Base-by-base conservation (phyloP, 2,329 filamentous ascomycete species). In the Drechslerella coelobrocha region DNA sequence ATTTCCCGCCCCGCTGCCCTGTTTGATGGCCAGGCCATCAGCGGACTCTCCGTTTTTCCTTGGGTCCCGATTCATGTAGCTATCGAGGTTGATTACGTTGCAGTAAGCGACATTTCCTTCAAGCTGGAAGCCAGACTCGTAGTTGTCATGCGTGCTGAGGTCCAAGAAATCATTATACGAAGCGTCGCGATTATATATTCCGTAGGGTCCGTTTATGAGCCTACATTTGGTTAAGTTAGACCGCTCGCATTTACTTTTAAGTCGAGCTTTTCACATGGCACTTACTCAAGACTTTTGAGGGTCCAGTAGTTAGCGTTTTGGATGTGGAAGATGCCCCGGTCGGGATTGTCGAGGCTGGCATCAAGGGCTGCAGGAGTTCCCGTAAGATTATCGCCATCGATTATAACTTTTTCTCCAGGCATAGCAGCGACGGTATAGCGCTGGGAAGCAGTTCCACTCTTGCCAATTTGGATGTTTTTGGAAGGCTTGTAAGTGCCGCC, bases 11-110 rank as follows among this genome's bases (percentile, higher is more conserved):
- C 82, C 82, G 0, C 75, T 77, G 5, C 82, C 82, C 47, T 81
- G 79, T 74, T 83, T 83, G 74, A 79, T 80, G 1, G 79, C 82
- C 47, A 83, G 81, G 0, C 82, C 82, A 57, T 83, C 82, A 8
- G 82, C 82, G 39, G 79, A 81, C 75, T 83, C 82, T 12, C 82
- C 82, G 47, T 83, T 83, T 77, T 83, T 83, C 53, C 82, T 79
- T 3, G 82, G 82, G 48, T 82, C 80, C 0, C 80, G 79, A 75
- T 82, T 82, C 24, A 77, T 75, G 72, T 81, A 81, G 2, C 80
- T 81, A 75, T 82, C 80, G 0, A 82, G 77, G 60, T 80, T 80
- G 5, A 81, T 69, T 27, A 82, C 76, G n/a, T 77, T 77, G 74
- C 81, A 81, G 66, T 80, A 79, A 29, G 75, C 68, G 1, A 75